Evolutionary conservation across 805 yeast species (phyloP).

Genomic region (Soucietia sequanensis): DNA sequence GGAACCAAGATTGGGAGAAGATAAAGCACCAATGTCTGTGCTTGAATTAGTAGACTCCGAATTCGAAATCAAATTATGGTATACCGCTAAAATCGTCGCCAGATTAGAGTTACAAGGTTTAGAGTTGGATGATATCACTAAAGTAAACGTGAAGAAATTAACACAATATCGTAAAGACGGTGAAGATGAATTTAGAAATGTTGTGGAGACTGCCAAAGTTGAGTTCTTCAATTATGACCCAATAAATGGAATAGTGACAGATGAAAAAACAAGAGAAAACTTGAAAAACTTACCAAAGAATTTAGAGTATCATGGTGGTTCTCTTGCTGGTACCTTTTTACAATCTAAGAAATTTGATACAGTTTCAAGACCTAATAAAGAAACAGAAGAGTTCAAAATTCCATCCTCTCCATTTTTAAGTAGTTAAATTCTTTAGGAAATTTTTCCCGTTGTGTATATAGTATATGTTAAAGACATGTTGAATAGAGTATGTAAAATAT

Average conservation of each 20-base stretch:
- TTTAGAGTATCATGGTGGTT: conserved; percentile 25
- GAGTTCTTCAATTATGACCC: conserved; percentile 36
- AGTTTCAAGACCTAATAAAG: conserved; percentile 21
- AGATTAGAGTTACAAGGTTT: conserved; percentile 64
- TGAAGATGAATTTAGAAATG: conserved; percentile 49
- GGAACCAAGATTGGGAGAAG: conserved; percentile 81
- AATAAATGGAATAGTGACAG: conserved; percentile 24
- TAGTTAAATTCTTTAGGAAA: too few species aligned
- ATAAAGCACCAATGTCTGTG: conserved; percentile 86
- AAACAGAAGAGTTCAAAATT: conserved; percentile 13
- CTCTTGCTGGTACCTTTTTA: conserved; percentile 19
- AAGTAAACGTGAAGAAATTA: conserved; percentile 54
- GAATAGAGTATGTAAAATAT: too few species aligned
- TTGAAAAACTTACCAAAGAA: conserved; percentile 33
- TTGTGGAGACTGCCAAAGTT: conserved; percentile 53
- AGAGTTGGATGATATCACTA: conserved; percentile 49
- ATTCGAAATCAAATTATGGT: conserved; percentile 69
- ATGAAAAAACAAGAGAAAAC: conserved; percentile 21
- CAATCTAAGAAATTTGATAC: conserved; percentile 35
- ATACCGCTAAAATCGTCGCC: conserved; percentile 82
- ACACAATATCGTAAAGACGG: conserved; percentile 49
- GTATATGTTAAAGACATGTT: neutral
- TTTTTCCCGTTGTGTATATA: too few species aligned
- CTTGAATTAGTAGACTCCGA: conserved; percentile 76
- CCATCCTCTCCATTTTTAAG: conserved; percentile 37